phyloP scores from a whole-genome alignment of 306 rosid species.

The Cicer yamashitae region DNA sequence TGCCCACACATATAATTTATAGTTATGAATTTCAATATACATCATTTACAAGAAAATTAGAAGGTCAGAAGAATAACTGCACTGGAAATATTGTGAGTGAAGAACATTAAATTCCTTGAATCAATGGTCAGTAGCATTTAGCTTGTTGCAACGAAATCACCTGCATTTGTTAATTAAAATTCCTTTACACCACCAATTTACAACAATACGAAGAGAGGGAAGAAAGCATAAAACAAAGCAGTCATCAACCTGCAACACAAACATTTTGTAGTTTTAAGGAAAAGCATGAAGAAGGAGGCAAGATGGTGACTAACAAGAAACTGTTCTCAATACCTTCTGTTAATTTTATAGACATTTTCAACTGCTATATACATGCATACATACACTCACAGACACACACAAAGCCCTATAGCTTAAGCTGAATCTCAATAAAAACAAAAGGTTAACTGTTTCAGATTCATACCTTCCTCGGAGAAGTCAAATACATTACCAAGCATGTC shows the following conservation, averaged over 20 bases:
- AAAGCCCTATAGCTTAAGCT: constrained; percentile 1
- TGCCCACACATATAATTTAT: constrained; percentile 67
- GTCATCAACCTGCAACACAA: constrained; percentile 67
- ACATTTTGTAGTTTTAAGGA: constrained; percentile 50
- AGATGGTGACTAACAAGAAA: constrained; percentile 10
- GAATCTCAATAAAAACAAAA: constrained; percentile 34
- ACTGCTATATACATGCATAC: not conserved
- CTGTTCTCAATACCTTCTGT: constrained; percentile 1
- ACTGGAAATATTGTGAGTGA: constrained; percentile 51
- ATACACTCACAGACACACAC: not conserved
- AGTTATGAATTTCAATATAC: constrained; percentile 70
- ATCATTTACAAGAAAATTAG: constrained; percentile 75
- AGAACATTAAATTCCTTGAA: constrained; percentile 62
- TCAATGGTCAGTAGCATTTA: constrained; percentile 72
- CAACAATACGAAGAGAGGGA: constrained; percentile 50
- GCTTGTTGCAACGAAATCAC: constrained; percentile 55
- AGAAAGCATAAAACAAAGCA: constrained; percentile 43
- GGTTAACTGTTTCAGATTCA: constrained; percentile 32
- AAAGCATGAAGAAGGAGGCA: constrained; percentile 42
- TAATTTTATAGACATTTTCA: constrained; percentile 9
- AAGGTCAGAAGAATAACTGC: constrained; percentile 57
- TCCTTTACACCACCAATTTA: constrained; percentile 51
- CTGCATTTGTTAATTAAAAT: constrained; percentile 59
- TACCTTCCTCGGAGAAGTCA: constrained; percentile 94
- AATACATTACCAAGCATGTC: constrained; percentile 86